phyloP scores from a whole-genome alignment of 2,329 filamentous ascomycete species.

The Aspergillus caelatus region DNA sequence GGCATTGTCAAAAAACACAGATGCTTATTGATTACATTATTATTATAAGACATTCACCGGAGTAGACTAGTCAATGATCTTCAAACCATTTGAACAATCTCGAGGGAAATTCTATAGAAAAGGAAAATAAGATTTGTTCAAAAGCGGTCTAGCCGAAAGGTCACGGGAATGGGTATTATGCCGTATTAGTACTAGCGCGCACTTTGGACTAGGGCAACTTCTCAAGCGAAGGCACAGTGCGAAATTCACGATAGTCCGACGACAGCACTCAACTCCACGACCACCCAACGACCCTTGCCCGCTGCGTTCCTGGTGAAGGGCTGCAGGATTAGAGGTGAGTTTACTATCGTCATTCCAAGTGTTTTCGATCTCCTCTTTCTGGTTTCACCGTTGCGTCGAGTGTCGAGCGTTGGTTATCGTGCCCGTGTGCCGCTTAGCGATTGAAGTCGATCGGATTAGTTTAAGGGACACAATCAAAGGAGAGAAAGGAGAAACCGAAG shows the following conservation, averaged over 20 bases:
- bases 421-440: constrained; percentile 2
- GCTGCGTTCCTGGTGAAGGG: constrained; percentile 50
- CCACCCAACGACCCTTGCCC: constrained; percentile 44
- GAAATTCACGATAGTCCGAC: constrained; percentile 46
- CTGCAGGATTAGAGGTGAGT: constrained; percentile 50
- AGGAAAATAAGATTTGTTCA: neutral
- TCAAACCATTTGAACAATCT: neutral
- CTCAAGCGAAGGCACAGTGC: constrained; percentile 49
- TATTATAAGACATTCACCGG: neutral
- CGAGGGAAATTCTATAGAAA: neutral
- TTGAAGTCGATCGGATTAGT: constrained; percentile 2
- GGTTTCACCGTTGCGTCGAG: constrained; percentile 21
- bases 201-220: constrained; percentile 44
- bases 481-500: neutral
- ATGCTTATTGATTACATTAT: neutral
- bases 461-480: constrained; percentile 4
- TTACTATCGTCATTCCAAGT: constrained; percentile 15
- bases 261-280: constrained; percentile 45
- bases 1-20: neutral
- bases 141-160: constrained; percentile 9
- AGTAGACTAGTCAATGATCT: neutral
- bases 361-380: constrained; percentile 25
- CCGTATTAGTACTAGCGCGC: constrained; percentile 30
- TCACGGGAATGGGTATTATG: constrained; percentile 31
- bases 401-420: constrained; percentile 3